Base-by-base conservation (phyloP, 805 yeast species). In the Wickerhamiella azymoides region DNA sequence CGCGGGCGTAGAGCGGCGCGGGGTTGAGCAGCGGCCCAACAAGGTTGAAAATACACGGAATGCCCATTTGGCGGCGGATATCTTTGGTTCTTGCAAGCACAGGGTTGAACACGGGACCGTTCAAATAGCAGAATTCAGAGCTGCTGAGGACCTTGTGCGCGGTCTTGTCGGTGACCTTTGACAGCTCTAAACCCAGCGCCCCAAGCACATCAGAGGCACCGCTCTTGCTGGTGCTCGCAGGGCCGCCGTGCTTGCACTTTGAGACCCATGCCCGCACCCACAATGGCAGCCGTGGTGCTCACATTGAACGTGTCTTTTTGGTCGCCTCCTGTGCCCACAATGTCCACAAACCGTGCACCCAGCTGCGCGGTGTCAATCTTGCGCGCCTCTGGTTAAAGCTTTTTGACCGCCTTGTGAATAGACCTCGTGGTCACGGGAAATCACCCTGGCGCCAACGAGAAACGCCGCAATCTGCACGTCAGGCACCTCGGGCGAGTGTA, bases 311-410 rank as follows among this genome's bases (percentile, higher is more conserved):
- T 92, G 60, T 92, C 81, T 59, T 92, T 95, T 1, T 96, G 96
- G 60, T 92, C 99, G n/a, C 99, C 99, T 21, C 99, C 99, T 0
- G 99, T 92, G 1, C 99, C 99, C 5, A 92, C 99, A 26, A 92
- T 84, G 61, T 92, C 99, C 6, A 80, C 70, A 53, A 73, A 80
- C 0, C 81, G 81, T 1, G 61, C 62, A 1, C 64, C 48, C 19
- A 46, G 37, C 21, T 11, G 7, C 27, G 47, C 45, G 18, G 49
- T 36, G 39, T 55, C 58, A 21, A 63, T 46, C 24, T 50, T 49
- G 24, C 47, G 46, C 17, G 66, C 62, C 35, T 72, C 73, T 54
- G 76, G 74, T 49, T 83, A 64, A 21, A 89, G 74, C 1, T 92
- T 77, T 17, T 68, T 66, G 0, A 85, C 96, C 0, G 96, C 96